phyloP scores from a whole-genome alignment of 2,329 filamentous ascomycete genomes.

The Trichophyton verrucosum region DNA sequence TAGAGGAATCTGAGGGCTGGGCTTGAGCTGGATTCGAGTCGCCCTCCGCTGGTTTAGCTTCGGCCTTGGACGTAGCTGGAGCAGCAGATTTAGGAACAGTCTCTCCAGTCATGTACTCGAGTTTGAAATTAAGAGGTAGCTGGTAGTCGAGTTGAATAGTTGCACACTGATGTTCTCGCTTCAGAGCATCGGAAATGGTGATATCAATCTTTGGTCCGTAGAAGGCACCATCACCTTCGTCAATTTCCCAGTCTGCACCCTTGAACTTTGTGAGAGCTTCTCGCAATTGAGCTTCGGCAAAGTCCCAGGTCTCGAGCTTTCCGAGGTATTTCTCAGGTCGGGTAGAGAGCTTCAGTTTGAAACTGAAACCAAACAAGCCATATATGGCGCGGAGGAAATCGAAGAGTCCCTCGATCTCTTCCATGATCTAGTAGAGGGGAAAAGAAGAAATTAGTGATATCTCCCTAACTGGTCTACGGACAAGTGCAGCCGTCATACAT shows the following conservation, averaged over 20 bases:
- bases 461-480: neutral
- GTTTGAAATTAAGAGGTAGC: slow-evolving; percentile 69
- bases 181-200: slow-evolving; percentile 76
- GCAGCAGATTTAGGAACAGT: slow-evolving; percentile 32
- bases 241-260: slow-evolving; percentile 69
- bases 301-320: slow-evolving; percentile 74
- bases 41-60: slow-evolving; percentile 30
- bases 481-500: slow-evolving; percentile 5
- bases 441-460: neutral
- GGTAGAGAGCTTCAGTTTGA: slow-evolving; percentile 91
- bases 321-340: slow-evolving; percentile 82
- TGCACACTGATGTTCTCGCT: slow-evolving; percentile 75
- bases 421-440: slow-evolving; percentile 37
- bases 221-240: slow-evolving; percentile 92
- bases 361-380: slow-evolving; percentile 73
- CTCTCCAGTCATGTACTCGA: slow-evolving; percentile 72
- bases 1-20: slow-evolving; percentile 22
- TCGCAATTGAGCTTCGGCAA: slow-evolving; percentile 69
- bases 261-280: slow-evolving; percentile 69
- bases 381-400: slow-evolving; percentile 75
- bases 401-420: slow-evolving; percentile 71
- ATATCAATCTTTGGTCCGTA: slow-evolving; percentile 99
- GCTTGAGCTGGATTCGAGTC: slow-evolving; percentile 31
- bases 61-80: slow-evolving; percentile 16
- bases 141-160: slow-evolving; percentile 94